These are phyloP conservation scores for Elongisporangium senticosum DNA, from an alignment of 352 stramenopile genomes.

Conservation along the genomic window DNA sequence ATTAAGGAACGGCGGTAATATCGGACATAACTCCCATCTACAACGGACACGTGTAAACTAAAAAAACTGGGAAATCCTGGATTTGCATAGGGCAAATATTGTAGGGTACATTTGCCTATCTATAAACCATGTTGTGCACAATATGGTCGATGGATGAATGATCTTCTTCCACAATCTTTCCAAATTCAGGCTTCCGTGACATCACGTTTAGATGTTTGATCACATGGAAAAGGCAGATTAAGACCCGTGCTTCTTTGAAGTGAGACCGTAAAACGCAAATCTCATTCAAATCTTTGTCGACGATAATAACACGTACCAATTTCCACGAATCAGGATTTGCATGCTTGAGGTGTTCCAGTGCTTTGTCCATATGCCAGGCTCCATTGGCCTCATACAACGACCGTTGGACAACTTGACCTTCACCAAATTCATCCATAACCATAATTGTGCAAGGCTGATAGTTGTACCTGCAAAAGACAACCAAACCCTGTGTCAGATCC, in stretches of 20 bases:
- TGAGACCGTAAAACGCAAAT: constrained; percentile 6
- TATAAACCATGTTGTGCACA: constrained; percentile 20
- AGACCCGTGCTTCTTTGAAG: constrained; percentile 6
- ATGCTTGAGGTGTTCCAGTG: constrained; percentile 7
- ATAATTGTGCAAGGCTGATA: constrained; percentile 17
- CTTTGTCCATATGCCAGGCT: constrained; percentile 12
- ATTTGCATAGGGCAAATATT: no score
- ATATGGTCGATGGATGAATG: no score
- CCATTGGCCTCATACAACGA: constrained; percentile 13
- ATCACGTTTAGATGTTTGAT: constrained; percentile 13
- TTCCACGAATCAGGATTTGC: not conserved
- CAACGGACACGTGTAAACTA: no score
- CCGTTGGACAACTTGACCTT: constrained; percentile 6
- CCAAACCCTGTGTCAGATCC: not conserved
- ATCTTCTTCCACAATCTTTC: constrained; percentile 10
- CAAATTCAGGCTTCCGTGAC: constrained; percentile 6
- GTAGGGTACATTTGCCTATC: no score
- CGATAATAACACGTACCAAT: constrained; percentile 11
- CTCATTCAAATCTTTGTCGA: constrained; percentile 18
- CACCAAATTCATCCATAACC: constrained; percentile 8
- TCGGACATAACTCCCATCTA: no score
- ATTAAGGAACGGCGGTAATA: no score
- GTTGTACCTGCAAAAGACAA: constrained; percentile 7
- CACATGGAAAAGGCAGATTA: constrained; percentile 18
- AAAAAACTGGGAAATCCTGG: no score